These are phyloP conservation scores for Orobanche coerulescens DNA, from an alignment of 257 asterid species.

Conservation along the genomic window DNA sequence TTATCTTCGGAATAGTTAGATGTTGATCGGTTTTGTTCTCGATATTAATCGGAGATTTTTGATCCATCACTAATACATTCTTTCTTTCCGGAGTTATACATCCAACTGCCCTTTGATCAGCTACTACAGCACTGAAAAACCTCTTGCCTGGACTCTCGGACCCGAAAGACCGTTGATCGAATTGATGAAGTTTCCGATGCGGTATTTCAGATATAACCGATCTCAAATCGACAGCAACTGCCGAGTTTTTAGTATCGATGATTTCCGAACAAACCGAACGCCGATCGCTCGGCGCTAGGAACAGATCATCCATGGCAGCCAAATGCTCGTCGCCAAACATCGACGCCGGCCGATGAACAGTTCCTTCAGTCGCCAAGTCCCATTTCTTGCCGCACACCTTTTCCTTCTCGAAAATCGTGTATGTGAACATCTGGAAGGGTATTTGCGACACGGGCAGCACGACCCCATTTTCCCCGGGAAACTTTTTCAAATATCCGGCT, in stretches of 20 bases:
- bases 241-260: conserved; percentile 36
- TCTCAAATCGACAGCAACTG: conserved; percentile 36
- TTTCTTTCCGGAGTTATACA: conserved; percentile 29
- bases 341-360: conserved; percentile 29
- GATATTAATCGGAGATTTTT: not conserved
- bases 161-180: conserved; percentile 44
- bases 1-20: conserved; percentile 15
- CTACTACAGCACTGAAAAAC: not conserved
- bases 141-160: conserved; percentile 43
- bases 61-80: conserved; percentile 2
- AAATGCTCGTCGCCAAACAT: conserved; percentile 44
- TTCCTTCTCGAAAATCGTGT: conserved; percentile 57
- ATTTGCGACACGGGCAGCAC: conserved; percentile 45
- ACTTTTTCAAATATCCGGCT: conserved; percentile 43
- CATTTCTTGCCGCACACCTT: conserved; percentile 37
- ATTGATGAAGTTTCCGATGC: conserved; percentile 23
- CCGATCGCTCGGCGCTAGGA: conserved; percentile 45
- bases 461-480: conserved; percentile 22
- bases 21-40: conserved; percentile 19
- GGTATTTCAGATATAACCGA: conserved; percentile 56
- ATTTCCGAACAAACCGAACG: conserved; percentile 67
- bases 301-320: conserved; percentile 63
- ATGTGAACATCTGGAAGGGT: conserved; percentile 74
- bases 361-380: conserved; percentile 35
- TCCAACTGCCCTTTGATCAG: not conserved